Conservation (phyloP, 75 land plant species). For the Ceratopteris richardii region DNA sequence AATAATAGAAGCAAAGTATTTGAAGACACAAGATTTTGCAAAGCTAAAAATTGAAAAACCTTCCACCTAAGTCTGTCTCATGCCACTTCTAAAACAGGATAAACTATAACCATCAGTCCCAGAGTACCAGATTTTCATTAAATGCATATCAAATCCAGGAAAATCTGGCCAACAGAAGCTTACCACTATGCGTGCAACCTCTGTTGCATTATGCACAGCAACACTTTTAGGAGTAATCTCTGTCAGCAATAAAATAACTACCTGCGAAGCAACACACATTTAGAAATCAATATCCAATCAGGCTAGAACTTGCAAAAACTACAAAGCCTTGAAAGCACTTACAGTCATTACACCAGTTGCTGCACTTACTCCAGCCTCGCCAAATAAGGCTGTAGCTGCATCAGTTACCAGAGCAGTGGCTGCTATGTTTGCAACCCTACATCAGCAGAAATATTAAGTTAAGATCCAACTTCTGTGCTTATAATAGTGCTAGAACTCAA, state of each 20-base stretch:
- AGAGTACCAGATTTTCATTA: too few relatives aligned
- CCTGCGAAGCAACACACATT: constrained; percentile 41
- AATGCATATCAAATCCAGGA: too few relatives aligned
- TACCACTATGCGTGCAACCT: constrained; percentile 82
- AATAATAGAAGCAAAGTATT: not conserved
- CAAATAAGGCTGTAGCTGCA: constrained; percentile 80
- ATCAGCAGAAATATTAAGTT: constrained; percentile 3
- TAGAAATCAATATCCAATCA: not conserved
- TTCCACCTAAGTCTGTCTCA: too few relatives aligned
- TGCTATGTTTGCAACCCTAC: constrained; percentile 75
- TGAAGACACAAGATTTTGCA: too few relatives aligned
- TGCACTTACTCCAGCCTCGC: constrained; percentile 94
- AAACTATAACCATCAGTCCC: too few relatives aligned
- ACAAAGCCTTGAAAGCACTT: constrained; percentile 18
- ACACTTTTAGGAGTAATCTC: constrained; percentile 95
- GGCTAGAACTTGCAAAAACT: not conserved
- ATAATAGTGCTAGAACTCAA: not conserved
- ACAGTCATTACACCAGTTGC: constrained; percentile 97
- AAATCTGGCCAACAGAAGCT: constrained; percentile 5
- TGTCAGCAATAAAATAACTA: constrained; percentile 81
- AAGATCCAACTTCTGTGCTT: constrained; percentile 6
- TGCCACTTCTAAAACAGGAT: too few relatives aligned
- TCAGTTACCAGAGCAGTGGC: constrained; percentile 87
- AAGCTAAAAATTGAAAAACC: too few relatives aligned
- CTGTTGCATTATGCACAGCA: constrained; percentile 70